Evolutionary conservation across 805 yeast species (phyloP), one percentile per base, ranked within the genome.

Genomic region (Pichia gijzeniarum): DNA sequence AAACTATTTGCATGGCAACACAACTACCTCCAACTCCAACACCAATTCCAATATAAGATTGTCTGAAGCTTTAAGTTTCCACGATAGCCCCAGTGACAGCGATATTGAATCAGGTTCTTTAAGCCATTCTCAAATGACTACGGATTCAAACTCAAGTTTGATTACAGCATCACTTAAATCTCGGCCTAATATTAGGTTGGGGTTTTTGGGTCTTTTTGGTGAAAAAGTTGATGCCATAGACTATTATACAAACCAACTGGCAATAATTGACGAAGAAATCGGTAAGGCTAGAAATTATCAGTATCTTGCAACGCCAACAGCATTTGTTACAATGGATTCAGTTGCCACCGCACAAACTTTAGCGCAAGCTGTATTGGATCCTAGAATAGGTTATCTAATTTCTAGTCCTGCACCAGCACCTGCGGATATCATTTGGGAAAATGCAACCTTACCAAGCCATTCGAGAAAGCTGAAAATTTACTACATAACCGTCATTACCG

Each of bases 261-360:
- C 77, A 20, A 72, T 73, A 3, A 63, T 90, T 13, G 98, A 91
- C 56, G 76, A 72, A 43, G 82, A 82, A 54, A 89, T 91, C 40
- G 38, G 60, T 5, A 67, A 71, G 22, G 85, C 91, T 2, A 73
- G 96, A 44, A 68, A 66, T 27, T 72, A 80, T 42, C 84, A 83
- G 51, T 86, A 80, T 57, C 79, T 86, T 0, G 83, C 96, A 0
- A 86, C 95, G 0, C 88, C 95, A 25, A 83, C 91, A 0, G 97
- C 98, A 0, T 91, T 91, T 63, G 79, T 91, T 8, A 93, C 98
- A 0, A 85, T 91, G 96, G 91, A 86, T 52, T 77, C 93, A 0
- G 97, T 89, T 3, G 95, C 96, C 0, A 82, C 89, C 53, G 97
- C 98, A 2, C 99, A 91, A 62, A 83, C 89, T 86, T 82, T 93